A percentile compares a stretch with the other conserved stretches of the same genome.
These are phyloP conservation scores for Yarrowia deformans DNA, from an alignment of 805 yeast genomes.

Conservation along the genomic window DNA sequence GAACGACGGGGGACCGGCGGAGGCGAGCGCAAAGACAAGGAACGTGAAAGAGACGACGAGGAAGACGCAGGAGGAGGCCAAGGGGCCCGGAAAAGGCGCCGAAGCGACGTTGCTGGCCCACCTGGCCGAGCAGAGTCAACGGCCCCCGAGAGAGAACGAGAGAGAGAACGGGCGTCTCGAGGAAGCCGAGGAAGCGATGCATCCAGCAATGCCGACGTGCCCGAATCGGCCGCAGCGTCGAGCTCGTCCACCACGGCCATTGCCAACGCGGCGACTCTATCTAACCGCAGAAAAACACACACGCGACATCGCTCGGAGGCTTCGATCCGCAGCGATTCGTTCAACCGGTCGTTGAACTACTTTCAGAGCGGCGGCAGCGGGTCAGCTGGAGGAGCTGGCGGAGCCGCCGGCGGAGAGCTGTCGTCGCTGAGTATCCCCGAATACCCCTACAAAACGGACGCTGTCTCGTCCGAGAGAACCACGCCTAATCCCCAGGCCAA, in stretches of 20 bases:
- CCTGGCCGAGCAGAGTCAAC: background rate
- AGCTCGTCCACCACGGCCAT: constrained; percentile 16
- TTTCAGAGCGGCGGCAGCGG: constrained; percentile 38
- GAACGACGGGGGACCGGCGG: constrained; percentile 1
- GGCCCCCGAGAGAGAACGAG: background rate
- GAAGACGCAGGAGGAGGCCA: background rate
- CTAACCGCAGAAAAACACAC: constrained; percentile 19
- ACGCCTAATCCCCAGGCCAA: constrained; percentile 39
- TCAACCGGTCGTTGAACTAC: constrained; percentile 36
- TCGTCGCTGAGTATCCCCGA: constrained; percentile 26
- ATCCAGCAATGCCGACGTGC: background rate
- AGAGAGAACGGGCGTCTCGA: background rate
- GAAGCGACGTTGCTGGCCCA: constrained; percentile 10
- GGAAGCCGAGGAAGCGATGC: background rate
- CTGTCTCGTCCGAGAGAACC: constrained; percentile 30
- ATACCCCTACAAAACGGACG: constrained; percentile 31
- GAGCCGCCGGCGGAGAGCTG: constrained; percentile 1
- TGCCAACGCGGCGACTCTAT: constrained; percentile 11
- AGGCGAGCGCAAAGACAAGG: constrained; percentile 20
- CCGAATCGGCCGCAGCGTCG: background rate
- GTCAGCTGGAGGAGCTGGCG: background rate
- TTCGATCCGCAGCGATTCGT: constrained; percentile 17
- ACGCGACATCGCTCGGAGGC: constrained; percentile 33
- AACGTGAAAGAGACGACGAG: constrained; percentile 10
- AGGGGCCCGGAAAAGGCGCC: background rate